Base-by-base conservation (phyloP, 1,139 yeast genomes). In the Taphrina wiesneri region DNA sequence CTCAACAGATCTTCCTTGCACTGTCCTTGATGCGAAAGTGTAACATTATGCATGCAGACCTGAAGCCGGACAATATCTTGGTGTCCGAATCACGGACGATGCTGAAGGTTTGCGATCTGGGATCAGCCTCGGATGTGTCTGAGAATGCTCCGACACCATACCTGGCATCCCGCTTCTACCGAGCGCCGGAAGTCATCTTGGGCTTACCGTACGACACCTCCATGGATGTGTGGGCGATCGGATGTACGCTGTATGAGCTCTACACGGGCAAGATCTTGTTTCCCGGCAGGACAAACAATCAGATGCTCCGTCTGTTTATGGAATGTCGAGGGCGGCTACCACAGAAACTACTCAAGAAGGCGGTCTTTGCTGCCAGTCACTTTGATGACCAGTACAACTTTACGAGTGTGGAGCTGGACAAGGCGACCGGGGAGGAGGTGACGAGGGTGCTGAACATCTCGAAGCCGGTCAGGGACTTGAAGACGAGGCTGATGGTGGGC, bases 151-250 rank as follows among this genome's bases (percentile, higher is more conserved):
- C 88, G 78, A 89, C 97, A 0, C 96, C 91, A 72, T 90, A 90
- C 75, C 92, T 91, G 7, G 96, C 90, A 26, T 90, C 78, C 23
- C 81, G 97, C 68, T 96, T 90, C 76, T 91, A 91, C 76, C 80
- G 97, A 69, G 97, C 97, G 0, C 97, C 97, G 0, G 97, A 91
- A 75, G 87, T 91, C 70, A 90, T 91, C 0, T 77, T 91, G 46
- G 96, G 96, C 0, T 90, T 90, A 70, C 92, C 95, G n/a, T 90
- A 96, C 75, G 87, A 91, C 0, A 85, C 82, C 17, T 92, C 92
- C 0, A 84, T 90, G 1, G 97, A 90, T 75, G 82, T 88, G 46
- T 90, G 97, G 97, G 87, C 96, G 0, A 83, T 88, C n/a, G 97
- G 96, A 0, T 91, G 97, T 77, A 88, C 92, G 47, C 79, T 91